phyloP scores from a whole-genome alignment of 805 yeast genomes.

The Millerago galiae region DNA sequence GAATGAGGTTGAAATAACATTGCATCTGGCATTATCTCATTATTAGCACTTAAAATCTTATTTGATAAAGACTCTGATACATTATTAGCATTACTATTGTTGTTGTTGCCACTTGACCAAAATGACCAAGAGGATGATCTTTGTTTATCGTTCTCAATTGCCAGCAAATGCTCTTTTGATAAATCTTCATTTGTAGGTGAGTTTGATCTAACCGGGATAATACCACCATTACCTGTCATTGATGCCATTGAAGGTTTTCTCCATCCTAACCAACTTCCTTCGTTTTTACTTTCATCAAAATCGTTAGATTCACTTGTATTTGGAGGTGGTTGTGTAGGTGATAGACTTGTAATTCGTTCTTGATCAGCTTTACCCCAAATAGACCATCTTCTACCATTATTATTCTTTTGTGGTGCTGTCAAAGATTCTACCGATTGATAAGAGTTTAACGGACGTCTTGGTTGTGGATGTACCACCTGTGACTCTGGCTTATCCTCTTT shows the following conservation, averaged over 20 bases:
- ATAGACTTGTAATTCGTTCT: neutral
- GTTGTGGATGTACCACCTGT: neutral
- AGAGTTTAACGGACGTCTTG: neutral
- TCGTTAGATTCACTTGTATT: neutral
- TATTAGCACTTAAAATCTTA: constrained; percentile 12
- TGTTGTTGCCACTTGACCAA: constrained; percentile 13
- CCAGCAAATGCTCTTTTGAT: constrained; percentile 1
- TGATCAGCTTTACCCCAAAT: constrained; percentile 1
- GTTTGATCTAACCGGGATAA: neutral
- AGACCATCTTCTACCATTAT: constrained; percentile 5
- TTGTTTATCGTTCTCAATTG: constrained; percentile 3
- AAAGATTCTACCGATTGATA: neutral
- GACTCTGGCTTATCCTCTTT: no score
- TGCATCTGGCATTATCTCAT: constrained; percentile 16
- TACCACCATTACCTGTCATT: constrained; percentile 6
- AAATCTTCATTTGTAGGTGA: neutral
- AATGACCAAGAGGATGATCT: constrained; percentile 23
- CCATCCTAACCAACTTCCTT: constrained; percentile 19
- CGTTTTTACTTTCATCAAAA: neutral
- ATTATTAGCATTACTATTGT: neutral
- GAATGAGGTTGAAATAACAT: constrained; percentile 18
- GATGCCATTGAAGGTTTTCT: constrained; percentile 20
- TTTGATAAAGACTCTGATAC: constrained; percentile 8
- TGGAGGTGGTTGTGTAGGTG: neutral
- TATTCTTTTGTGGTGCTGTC: neutral